phyloP scores from a whole-genome alignment of 2,329 filamentous ascomycete species.

The Xylaria sp. region DNA sequence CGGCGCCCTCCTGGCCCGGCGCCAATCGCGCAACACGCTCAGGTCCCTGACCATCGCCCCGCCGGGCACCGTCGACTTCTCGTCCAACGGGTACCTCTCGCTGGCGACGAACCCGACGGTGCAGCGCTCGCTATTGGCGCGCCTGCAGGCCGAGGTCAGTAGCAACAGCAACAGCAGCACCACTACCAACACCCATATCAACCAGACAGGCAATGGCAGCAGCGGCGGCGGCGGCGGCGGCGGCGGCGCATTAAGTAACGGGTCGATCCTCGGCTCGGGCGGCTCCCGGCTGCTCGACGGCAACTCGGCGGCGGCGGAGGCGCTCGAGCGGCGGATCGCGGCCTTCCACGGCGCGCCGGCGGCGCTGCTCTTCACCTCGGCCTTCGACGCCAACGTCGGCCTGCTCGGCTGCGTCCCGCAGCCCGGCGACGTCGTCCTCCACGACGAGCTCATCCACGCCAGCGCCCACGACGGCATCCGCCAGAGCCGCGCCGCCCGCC shows the following conservation, averaged over 20 bases:
- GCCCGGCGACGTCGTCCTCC: conserved; percentile 64
- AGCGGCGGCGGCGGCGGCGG: no score
- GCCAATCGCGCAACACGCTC: conserved; percentile 40
- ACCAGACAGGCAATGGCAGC: neutral
- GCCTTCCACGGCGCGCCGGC: conserved; percentile 49
- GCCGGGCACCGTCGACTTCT: conserved; percentile 72
- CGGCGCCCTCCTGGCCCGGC: conserved; percentile 24
- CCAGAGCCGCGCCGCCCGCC: conserved; percentile 56
- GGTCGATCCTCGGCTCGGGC: conserved; percentile 46
- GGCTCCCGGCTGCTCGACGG: conserved; percentile 58
- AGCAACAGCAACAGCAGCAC: conserved; percentile 1
- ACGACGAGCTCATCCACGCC: conserved; percentile 77
- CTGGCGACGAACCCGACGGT: conserved; percentile 56
- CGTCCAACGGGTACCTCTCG: conserved; percentile 80
- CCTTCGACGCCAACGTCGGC: conserved; percentile 68
- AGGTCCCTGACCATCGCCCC: conserved; percentile 61
- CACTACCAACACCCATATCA: no score
- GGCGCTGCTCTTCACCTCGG: conserved; percentile 59
- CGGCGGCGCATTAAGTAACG: no score
- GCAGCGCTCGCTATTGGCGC: conserved; percentile 65
- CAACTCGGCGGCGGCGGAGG: conserved; percentile 49
- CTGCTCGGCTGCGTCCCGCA: conserved; percentile 64
- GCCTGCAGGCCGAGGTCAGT: conserved; percentile 33
- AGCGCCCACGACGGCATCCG: conserved; percentile 79
- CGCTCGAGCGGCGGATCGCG: conserved; percentile 51